These are phyloP conservation scores for Rhododendron ferrugineum DNA, from an alignment of 148 eudicot genomes.

Conservation along the genomic window DNA sequence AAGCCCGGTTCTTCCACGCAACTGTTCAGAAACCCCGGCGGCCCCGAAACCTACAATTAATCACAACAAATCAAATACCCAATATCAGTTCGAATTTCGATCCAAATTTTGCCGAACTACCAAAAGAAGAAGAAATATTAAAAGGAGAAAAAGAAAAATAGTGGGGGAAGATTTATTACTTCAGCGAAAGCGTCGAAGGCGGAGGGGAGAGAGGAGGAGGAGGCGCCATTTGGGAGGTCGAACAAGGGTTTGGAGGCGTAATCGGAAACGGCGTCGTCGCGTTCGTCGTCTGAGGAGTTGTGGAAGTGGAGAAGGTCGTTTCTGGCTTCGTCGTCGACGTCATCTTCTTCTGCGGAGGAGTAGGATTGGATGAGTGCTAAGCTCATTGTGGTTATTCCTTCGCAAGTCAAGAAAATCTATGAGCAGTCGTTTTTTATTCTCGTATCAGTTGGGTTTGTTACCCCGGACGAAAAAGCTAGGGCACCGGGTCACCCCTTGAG, in stretches of 20 bases:
- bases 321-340: slow-evolving; percentile 10
- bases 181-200: slow-evolving; percentile 76
- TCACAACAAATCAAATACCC: background rate
- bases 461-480: too few relatives aligned
- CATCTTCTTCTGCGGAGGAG: slow-evolving; percentile 81
- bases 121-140: background rate
- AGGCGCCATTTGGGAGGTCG: slow-evolving; percentile 34
- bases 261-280: slow-evolving; percentile 23
- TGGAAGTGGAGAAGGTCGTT: slow-evolving; percentile 8
- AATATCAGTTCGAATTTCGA: background rate
- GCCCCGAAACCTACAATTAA: slow-evolving; percentile 69
- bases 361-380: slow-evolving; percentile 72
- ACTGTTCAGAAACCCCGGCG: slow-evolving; percentile 76
- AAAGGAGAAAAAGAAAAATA: background rate
- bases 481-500: too few relatives aligned
- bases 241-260: slow-evolving; percentile 38
- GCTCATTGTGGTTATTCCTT: slow-evolving; percentile 43
- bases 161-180: slow-evolving; percentile 30
- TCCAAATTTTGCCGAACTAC: background rate
- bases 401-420: background rate
- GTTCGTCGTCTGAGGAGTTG: slow-evolving; percentile 44
- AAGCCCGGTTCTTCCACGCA: slow-evolving; percentile 40
- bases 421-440: too few relatives aligned
- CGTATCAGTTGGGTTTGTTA: too few relatives aligned
- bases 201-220: slow-evolving; percentile 60